Conservation (phyloP, 208 protist genomes). For the Leishmania amazonensis region DNA sequence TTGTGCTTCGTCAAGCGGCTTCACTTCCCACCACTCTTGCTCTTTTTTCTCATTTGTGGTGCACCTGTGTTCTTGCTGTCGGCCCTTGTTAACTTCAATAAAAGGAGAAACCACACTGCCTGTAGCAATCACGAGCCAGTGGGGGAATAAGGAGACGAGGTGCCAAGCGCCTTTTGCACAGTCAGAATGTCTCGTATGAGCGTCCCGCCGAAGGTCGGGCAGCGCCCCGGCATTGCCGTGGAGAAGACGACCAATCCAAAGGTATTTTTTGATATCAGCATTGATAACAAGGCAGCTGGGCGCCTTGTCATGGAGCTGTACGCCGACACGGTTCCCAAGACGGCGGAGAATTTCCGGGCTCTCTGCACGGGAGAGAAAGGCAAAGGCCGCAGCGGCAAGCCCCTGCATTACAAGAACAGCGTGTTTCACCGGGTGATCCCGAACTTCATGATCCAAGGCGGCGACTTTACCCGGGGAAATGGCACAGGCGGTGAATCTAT, state of each 20-base stretch:
- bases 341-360: slow-evolving; percentile 92
- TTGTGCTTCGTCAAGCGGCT: not conserved
- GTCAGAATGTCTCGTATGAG: slow-evolving; percentile 59
- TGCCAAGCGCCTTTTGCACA: not conserved
- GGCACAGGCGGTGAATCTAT: slow-evolving; percentile 98
- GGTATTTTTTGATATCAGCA: slow-evolving; percentile 91
- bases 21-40: not conserved
- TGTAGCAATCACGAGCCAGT: not conserved
- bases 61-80: not conserved
- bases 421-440: slow-evolving; percentile 97
- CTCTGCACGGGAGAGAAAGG: slow-evolving; percentile 93
- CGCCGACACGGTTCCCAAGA: slow-evolving; percentile 92
- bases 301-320: slow-evolving; percentile 94
- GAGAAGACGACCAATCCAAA: slow-evolving; percentile 56
- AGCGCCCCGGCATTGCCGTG: slow-evolving; percentile 32
- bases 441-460: slow-evolving; percentile 97
- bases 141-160: not conserved
- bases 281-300: slow-evolving; percentile 68
- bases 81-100: too few species aligned
- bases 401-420: slow-evolving; percentile 97
- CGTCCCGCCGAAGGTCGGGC: slow-evolving; percentile 49
- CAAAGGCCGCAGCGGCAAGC: slow-evolving; percentile 89
- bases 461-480: slow-evolving; percentile 97
- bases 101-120: not conserved
- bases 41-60: too few species aligned